Conservation (phyloP, 2,329 filamentous ascomycete species). For the Tolypocladium nubicola region DNA sequence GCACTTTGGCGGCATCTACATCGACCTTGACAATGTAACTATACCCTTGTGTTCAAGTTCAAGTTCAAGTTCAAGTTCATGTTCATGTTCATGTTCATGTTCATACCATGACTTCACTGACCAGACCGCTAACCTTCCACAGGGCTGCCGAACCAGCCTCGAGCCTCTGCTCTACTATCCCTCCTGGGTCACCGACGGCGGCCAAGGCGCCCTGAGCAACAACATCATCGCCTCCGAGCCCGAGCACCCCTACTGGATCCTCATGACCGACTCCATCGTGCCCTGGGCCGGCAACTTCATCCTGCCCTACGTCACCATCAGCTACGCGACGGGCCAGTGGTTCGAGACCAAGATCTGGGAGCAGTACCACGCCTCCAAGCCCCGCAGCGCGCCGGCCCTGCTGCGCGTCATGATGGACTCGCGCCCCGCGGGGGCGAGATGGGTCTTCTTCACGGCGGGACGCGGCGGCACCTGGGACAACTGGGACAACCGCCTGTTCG, state of each 20-base stretch:
- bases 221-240: constrained; percentile 4
- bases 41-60: background rate
- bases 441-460: constrained; percentile 4
- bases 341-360: constrained; percentile 5
- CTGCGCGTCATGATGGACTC: constrained; percentile 6
- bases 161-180: constrained; percentile 6
- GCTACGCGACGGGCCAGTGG: constrained; percentile 4
- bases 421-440: constrained; percentile 1
- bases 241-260: constrained; percentile 5
- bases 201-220: constrained; percentile 4
- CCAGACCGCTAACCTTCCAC: constrained; percentile 19
- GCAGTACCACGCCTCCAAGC: constrained; percentile 2
- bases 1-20: constrained; percentile 70
- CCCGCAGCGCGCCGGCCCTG: background rate
- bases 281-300: background rate
- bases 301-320: constrained; percentile 2
- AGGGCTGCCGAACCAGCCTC: constrained; percentile 5
- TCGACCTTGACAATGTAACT: constrained; percentile 52
- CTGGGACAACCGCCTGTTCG: constrained; percentile 3
- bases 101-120: background rate
- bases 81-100: background rate
- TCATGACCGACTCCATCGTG: constrained; percentile 2
- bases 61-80: background rate
- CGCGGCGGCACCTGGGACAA: constrained; percentile 4
- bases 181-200: constrained; percentile 3